These are phyloP conservation scores for Lactarius hatsudake DNA, from an alignment of 768 basidiomycete genomes.

Conservation along the genomic window DNA sequence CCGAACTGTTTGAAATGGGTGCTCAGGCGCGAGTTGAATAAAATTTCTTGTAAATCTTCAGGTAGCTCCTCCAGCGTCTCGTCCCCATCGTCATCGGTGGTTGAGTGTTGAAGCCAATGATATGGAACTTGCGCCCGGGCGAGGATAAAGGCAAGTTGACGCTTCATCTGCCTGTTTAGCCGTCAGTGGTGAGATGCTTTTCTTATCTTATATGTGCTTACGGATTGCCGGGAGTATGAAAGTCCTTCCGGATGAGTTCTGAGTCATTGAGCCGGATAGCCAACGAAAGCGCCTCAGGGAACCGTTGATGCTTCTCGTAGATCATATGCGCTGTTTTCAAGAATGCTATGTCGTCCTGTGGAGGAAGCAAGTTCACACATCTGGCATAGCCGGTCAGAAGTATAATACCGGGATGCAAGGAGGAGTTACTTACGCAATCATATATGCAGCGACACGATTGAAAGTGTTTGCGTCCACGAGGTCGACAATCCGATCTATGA, in stretches of 20 bases:
- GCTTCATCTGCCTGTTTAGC: slow-evolving; percentile 72
- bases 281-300: slow-evolving; percentile 86
- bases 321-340: slow-evolving; percentile 84
- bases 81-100: slow-evolving; percentile 49
- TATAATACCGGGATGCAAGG: slow-evolving; percentile 9
- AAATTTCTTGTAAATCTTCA: slow-evolving; percentile 79
- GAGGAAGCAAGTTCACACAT: slow-evolving; percentile 86
- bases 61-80: slow-evolving; percentile 60
- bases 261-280: slow-evolving; percentile 82
- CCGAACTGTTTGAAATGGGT: slow-evolving; percentile 86
- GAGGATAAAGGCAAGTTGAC: slow-evolving; percentile 91
- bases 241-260: slow-evolving; percentile 80
- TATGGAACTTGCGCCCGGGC: slow-evolving; percentile 89
- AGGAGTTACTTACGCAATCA: slow-evolving; percentile 69
- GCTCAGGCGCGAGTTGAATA: slow-evolving; percentile 85
- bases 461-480: slow-evolving; percentile 88
- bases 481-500: slow-evolving; percentile 70
- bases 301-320: slow-evolving; percentile 81
- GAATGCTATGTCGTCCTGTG: slow-evolving; percentile 90
- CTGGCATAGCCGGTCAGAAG: slow-evolving; percentile 36
- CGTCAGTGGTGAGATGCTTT: background rate
- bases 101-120: slow-evolving; percentile 76
- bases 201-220: slow-evolving; percentile 39
- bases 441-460: slow-evolving; percentile 89
- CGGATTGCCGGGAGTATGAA: slow-evolving; percentile 86